A percentile compares a stretch with the other conserved stretches of the same genome.
phyloP scores from a whole-genome alignment of 495 filamentous ascomycete genomes.

The Evansstolkia leycettana region DNA sequence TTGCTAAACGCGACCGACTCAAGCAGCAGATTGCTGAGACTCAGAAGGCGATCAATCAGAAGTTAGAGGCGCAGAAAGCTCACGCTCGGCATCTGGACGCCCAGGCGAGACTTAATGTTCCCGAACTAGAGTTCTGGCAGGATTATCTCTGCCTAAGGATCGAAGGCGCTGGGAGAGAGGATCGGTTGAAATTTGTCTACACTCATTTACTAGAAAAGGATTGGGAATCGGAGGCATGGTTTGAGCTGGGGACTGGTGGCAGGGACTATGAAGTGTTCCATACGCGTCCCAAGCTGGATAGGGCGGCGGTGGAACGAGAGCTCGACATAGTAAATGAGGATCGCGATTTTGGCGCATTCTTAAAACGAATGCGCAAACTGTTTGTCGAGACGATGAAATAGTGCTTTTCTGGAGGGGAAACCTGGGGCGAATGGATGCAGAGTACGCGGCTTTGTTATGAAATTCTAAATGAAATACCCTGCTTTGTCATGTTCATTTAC shows the following conservation, averaged over 20 bases:
- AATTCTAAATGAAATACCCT: not conserved
- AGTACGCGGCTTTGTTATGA: too few relatives aligned
- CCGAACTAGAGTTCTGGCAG: conserved; percentile 93
- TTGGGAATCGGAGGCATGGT: conserved; percentile 85
- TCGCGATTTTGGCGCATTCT: conserved; percentile 63
- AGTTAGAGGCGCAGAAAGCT: conserved; percentile 46
- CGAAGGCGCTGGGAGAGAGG: conserved; percentile 74
- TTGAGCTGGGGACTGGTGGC: conserved; percentile 71
- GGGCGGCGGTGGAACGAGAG: conserved; percentile 55
- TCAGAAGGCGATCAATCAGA: conserved; percentile 54
- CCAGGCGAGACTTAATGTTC: conserved; percentile 74
- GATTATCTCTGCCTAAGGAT: conserved; percentile 78
- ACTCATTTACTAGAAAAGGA: conserved; percentile 72
- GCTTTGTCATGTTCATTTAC: too few relatives aligned
- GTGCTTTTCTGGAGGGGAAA: not conserved
- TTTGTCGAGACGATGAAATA: conserved; percentile 53
- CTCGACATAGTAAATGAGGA: conserved; percentile 68
- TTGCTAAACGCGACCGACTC: conserved; percentile 58
- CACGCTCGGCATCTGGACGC: conserved; percentile 56
- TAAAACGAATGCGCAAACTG: conserved; percentile 87
- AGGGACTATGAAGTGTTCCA: conserved; percentile 75
- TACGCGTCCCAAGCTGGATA: conserved; percentile 67
- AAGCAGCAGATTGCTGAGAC: conserved; percentile 67
- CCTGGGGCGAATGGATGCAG: too few relatives aligned
- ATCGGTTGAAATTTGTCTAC: conserved; percentile 83